Conservation (phyloP, 352 stramenopile genomes). For the Phytophthora hybrid region DNA sequence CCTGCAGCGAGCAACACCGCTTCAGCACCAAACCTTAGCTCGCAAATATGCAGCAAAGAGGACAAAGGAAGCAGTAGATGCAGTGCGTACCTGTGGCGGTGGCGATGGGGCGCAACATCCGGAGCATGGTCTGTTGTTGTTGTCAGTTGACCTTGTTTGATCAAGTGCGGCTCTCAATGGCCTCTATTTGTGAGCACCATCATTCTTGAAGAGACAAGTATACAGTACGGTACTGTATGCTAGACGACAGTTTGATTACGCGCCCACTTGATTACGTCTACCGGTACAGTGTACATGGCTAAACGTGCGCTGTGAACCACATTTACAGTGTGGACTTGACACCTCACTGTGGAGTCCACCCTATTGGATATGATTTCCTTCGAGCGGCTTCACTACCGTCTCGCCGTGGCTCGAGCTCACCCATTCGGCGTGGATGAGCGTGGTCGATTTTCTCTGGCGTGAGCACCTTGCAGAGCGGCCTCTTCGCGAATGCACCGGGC, state of each 20-base stretch:
- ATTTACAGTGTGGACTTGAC: conserved; percentile 36
- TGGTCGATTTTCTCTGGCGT: conserved; percentile 65
- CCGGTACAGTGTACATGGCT: not conserved
- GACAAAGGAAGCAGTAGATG: not conserved
- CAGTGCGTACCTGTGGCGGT: conserved; percentile 40
- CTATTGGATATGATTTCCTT: conserved; percentile 23
- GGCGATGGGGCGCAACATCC: conserved; percentile 43
- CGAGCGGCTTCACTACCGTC: conserved; percentile 52
- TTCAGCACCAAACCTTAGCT: conserved; percentile 40
- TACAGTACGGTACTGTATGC: conserved; percentile 2
- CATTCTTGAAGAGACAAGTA: conserved; percentile 3
- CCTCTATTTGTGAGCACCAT: not conserved
- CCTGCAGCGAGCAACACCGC: conserved; percentile 62
- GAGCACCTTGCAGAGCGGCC: conserved; percentile 66
- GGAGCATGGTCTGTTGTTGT: conserved; percentile 31
- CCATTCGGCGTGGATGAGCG: conserved; percentile 80
- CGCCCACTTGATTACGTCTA: conserved; percentile 15
- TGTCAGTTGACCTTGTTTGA: not conserved
- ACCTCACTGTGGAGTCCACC: too few relatives aligned
- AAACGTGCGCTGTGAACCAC: conserved; percentile 32
- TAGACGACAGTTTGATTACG: conserved; percentile 5
- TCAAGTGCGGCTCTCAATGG: too few relatives aligned
- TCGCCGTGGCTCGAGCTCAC: conserved; percentile 70
- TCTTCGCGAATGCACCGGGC: conserved; percentile 63
- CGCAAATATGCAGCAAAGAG: not conserved